Conservation (phyloP, 139 green algal species). For the Chlamydomonas urium region DNA sequence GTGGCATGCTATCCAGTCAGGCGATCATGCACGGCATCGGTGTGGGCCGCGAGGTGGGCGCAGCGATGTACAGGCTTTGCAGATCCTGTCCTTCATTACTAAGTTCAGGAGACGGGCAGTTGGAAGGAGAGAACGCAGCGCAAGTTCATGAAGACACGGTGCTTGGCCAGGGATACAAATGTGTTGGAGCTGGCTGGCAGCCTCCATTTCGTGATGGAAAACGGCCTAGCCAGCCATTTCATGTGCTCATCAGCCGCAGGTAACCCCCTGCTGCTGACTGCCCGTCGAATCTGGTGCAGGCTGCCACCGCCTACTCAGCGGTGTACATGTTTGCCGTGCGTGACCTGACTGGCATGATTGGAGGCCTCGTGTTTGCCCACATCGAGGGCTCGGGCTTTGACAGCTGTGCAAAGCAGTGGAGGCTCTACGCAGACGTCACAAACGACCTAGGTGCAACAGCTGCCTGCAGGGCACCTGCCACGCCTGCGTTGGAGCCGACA, state of each 20-base stretch:
- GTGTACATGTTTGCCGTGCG: conserved; percentile 65
- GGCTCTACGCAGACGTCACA: conserved; percentile 64
- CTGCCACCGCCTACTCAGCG: conserved; percentile 57
- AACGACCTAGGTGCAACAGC: conserved; percentile 49
- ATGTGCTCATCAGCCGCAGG: too few species aligned
- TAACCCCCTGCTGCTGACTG: too few species aligned
- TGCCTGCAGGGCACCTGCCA: neutral
- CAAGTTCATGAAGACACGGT: too few species aligned
- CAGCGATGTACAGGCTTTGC: too few species aligned
- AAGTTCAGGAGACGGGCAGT: too few species aligned
- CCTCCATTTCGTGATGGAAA: too few species aligned
- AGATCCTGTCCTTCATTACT: too few species aligned
- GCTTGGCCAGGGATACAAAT: too few species aligned
- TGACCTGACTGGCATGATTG: conserved; percentile 66
- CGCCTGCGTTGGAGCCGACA: neutral
- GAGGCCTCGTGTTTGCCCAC: conserved; percentile 63
- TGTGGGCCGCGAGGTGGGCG: conserved; percentile 52
- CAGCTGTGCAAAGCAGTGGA: conserved; percentile 72
- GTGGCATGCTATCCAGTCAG: conserved; percentile 63
- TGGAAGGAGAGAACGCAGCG: too few species aligned
- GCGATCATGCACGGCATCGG: conserved; percentile 69
- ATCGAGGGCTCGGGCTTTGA: conserved; percentile 47
- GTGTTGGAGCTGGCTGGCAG: too few species aligned
- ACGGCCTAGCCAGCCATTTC: too few species aligned
- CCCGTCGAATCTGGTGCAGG: too few species aligned